Base-by-base conservation (phyloP, 441 rosid genomes). In the Syzygium malaccense region DNA sequence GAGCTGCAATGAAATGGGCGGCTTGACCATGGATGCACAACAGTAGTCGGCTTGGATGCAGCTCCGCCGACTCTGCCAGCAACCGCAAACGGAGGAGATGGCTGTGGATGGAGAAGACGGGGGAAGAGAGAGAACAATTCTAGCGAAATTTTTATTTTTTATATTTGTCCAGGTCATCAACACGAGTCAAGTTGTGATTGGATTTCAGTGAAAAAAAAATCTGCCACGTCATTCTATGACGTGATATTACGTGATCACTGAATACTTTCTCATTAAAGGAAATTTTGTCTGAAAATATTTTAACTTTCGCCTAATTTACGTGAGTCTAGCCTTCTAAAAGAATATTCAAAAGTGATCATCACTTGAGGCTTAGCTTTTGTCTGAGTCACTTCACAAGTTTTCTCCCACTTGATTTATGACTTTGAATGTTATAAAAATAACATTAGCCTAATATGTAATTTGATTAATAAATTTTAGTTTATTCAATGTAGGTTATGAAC, bases 371-470 rank as follows among this genome's bases (percentile, higher is more conserved):
- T 30, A 30, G 37, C 75, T 30, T 64, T 15, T 30, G 5, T 64
- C 15, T 13, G 37, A 64, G 17, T 64, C 33, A 30, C 5, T 64
- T 64, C 17, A 30, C 18, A 30, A 32, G 2, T 15, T 64, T 5
- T 7, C 23, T 30, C 41, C 3, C 12, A 7, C 17, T 15, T 15
- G 3, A 30, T 0, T 1, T 15, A 33, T 64, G 20, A 30, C 11
- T 30, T 64, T 1, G 23, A 64, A 64, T 14, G 33, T 64, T n/a
- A n/a, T 25, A 19, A 8, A n/a, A 64, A 30, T n/a, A n/a, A n/a
- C n/a, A n/a, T 45, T 45, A 4, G 8, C 2, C 8, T 1, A 45
- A 45, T 45, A 4, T 45, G 2, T 1, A 45, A 45, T 45, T 45
- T 45, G 48, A 45, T 45, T 2, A 45, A 45, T 45, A 7, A 6